Base-by-base conservation (phyloP, 2,329 filamentous ascomycete species). In the Fusarium piperis region DNA sequence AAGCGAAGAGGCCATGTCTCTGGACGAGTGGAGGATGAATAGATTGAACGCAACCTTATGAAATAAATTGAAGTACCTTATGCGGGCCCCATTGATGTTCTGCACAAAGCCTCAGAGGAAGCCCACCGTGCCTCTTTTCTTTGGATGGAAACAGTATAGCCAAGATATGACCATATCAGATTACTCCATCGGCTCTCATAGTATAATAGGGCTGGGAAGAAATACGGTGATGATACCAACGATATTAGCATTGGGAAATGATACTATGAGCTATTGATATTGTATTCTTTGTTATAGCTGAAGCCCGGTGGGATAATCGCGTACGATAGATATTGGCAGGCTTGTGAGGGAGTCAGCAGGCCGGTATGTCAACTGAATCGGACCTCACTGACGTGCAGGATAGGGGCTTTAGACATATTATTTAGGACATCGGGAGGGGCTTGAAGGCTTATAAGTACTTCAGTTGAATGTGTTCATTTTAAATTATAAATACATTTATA, bases 21-120 rank as follows among this genome's bases (percentile, higher is more conserved):
- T 38, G 35, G 6, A n/a, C 8, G 35, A 16, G 35, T n/a, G 16
- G 16, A n/a, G 35, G 8, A 6, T 10, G 5, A 1, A 16, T 36
- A 16, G 2, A 10, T 5, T 10, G 4, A n/a, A 10, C 10, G n/a
- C 35, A 38, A 38, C 1, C 16, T n/a, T n/a, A 2, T 1, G 11
- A 1, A 38, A n/a, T n/a, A n/a, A 0, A n/a, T 4, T 38, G 9
- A 38, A n/a, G 1, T 0, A 5, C 1, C 4, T 38, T n/a, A 38
- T n/a, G 16, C 1, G 4, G n/a, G 10, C 9, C n/a, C 35, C 16
- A 11, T n/a, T 38, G 4, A 11, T 38, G 3, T n/a, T n/a, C 35
- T 11, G n/a, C 2, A 1, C 9, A 4, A 38, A 38, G 35, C 9
- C 9, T 6, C 9, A 9, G 16, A 38, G 16, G 2, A n/a, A n/a